Base-by-base conservation (phyloP, 441 rosid species). In the Codiaeum variegatum region DNA sequence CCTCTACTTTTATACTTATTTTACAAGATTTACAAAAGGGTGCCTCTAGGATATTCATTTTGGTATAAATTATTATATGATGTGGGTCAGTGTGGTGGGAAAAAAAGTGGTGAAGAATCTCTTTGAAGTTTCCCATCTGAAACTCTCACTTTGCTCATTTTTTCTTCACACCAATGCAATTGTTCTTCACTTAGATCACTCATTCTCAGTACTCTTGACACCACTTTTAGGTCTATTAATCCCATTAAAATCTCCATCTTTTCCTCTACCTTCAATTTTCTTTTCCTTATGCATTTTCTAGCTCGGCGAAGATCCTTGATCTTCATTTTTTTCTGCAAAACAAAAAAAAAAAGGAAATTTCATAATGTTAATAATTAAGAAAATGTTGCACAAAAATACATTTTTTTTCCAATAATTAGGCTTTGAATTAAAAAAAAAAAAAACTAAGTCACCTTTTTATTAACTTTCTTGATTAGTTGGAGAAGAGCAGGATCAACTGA, bases 131-230 rank as follows among this genome's bases (percentile, higher is more conserved):
- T 88, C 73, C 97, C 93, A 59, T 83, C 90, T 68, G 72, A 52
- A 29, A 92, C 74, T 28, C 86, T 91, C 28, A 92, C 91, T 88
- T 86, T 94, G 91, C 91, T 92, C 96, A 90, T 92, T 85, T 92
- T 94, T 78, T 82, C 98, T 78, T 92, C 99, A 49, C 96, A 90
- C 99, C 99, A 94, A 70, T 94, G 97, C 74, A 91, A 67, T 72
- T 86, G 89, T 72, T 88, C 89, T 75, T 94, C 99, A 12, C 79
- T 84, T 58, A 94, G 44, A 24, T 85, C 89, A 18, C 70, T 76
- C 92, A 83, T 92, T 42, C 98, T 92, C 73, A 94, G 78, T 13
- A 91, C 98, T 83, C 98, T 86, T 44, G 97, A 94, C 72, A 88
- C 99, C 73, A 92, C 90, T 76, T 94, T 88, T 34, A 92, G 75